Evolutionary conservation across 768 basidiomycete species (phyloP), one percentile per base, ranked within the genome.

Genomic region (Rhizopogon roseolus): DNA sequence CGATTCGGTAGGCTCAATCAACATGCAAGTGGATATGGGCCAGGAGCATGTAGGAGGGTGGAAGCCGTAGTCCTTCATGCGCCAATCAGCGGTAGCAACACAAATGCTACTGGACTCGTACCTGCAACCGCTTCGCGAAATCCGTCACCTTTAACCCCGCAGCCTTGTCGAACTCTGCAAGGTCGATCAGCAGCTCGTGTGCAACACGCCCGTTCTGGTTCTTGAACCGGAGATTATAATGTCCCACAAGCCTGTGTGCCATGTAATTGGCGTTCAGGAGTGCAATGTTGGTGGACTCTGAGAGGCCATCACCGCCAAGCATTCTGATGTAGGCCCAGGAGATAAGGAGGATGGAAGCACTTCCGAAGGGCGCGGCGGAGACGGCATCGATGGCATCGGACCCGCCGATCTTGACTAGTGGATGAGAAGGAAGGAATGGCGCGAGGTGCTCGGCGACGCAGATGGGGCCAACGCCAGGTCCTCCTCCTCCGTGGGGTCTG

Each of bases 281-380:
- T 1, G 97, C 93, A 29, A 91, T 73, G 62, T 88, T 90, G 3
- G 94, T 90, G 0, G 93, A 86, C 55, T 93, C 81, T 22, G 84
- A 81, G 27, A 99, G 81, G 6, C 97, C 97, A 52, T 82, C 75
- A 7, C 95, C 96, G 27, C 97, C 97, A n/a, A 99, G 82, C 97
- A 99, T 98, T 75, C 91, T 96, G 79, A 97, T 92, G 71, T 97
- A 99, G 11, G 97, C 96, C 95, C 96, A 98, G 0, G 95, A 98
- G 63, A 98, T 98, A 56, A 95, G 79, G 44, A 91, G 85, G 63
- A 99, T 94, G 6, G 93, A 95, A 3, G 97, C 91, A 59, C 93
- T 95, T 42, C 97, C 96, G 66, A 85, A 98, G 0, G 94, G 97
- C 1, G 90, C 93, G 0, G 91, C 91, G 8, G 96, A 84, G 43